Conservation (phyloP, 78 protist genomes). For the Dictyostelium firmibasis region DNA sequence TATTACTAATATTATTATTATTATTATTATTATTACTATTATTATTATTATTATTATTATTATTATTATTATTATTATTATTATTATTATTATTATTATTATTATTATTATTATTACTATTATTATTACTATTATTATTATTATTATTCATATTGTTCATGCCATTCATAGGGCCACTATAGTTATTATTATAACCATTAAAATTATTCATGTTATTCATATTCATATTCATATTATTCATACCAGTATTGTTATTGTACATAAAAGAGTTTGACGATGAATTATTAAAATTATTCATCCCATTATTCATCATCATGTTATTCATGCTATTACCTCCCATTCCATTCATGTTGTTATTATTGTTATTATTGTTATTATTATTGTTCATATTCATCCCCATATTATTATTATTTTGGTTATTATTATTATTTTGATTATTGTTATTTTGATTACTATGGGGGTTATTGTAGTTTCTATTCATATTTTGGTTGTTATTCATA, state of each 20-base stretch:
- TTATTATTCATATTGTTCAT: background rate
- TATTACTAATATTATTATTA: background rate
- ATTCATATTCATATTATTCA: background rate
- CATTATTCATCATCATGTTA: background rate
- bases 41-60: background rate
- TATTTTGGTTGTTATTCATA: background rate
- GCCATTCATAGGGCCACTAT: background rate
- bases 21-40: background rate
- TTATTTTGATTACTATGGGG: background rate
- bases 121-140: background rate
- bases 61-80: background rate
- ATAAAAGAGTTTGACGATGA: background rate
- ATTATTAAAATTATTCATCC: background rate
- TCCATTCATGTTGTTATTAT: background rate
- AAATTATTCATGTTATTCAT: background rate
- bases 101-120: background rate
- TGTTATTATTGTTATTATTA: background rate
- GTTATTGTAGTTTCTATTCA: background rate
- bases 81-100: background rate
- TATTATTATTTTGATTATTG: background rate
- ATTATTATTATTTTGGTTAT: background rate
- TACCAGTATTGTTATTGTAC: conserved; percentile 2
- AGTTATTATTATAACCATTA: too few relatives aligned
- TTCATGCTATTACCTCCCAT: background rate
- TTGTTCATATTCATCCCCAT: background rate